Percentiles rank a stretch among this genome's conserved stretches.
phyloP scores from a whole-genome alignment of 2,329 filamentous ascomycete genomes.

The Waltergamsia citrina region DNA sequence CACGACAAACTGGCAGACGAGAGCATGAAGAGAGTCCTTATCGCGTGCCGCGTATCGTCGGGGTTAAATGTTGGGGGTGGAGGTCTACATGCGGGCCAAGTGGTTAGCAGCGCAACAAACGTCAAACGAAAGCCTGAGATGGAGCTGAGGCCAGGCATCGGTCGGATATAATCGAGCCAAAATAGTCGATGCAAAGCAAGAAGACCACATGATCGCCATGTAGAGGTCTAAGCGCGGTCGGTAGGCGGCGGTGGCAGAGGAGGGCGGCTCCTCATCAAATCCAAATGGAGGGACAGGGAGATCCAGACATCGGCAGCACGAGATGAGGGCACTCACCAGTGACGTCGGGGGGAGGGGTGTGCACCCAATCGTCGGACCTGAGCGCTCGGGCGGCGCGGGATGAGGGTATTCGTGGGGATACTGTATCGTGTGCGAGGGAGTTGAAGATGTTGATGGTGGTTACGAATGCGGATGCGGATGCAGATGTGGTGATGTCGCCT shows the following conservation, averaged over 20 bases:
- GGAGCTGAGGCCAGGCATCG: not conserved
- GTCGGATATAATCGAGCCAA: too few species aligned
- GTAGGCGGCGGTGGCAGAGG: not conserved
- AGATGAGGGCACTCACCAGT: conserved; percentile 4
- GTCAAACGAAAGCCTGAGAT: too few species aligned
- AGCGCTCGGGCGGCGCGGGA: not conserved
- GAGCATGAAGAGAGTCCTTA: conserved; percentile 19
- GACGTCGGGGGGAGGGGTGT: conserved; percentile 1
- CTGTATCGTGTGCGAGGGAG: not conserved
- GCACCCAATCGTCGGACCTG: not conserved
- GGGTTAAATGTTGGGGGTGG: conserved; percentile 1
- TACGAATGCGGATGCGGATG: not conserved
- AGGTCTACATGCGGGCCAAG: not conserved
- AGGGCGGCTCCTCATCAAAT: conserved; percentile 1
- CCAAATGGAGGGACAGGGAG: conserved; percentile 1
- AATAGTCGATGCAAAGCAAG: not conserved
- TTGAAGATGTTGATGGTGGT: not conserved
- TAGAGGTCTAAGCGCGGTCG: too few species aligned
- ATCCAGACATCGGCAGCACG: not conserved
- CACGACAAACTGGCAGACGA: conserved; percentile 17
- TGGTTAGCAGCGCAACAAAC: not conserved
- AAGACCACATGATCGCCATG: too few species aligned
- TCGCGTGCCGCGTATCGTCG: conserved; percentile 3
- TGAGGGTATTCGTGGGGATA: not conserved
- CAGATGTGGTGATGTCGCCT: not conserved